Conservation (phyloP, 306 rosid genomes). For the Acmispon strigosus region DNA sequence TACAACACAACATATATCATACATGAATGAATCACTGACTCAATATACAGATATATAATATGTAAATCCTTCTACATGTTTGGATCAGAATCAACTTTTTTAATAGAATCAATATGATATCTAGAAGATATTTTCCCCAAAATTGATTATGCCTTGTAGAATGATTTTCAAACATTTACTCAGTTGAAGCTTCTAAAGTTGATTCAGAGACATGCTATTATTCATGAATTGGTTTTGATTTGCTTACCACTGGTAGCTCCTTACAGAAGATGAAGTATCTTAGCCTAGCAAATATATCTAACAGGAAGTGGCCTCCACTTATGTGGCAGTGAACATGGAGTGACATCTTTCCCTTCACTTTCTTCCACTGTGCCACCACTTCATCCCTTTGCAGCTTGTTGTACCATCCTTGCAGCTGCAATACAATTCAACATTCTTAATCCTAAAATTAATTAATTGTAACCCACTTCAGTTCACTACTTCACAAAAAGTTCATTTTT, state of each 20-base stretch:
- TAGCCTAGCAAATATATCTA: constrained; percentile 63
- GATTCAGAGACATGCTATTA: background rate
- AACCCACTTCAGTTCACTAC: background rate
- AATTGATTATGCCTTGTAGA: too few species aligned
- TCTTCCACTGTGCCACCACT: constrained; percentile 90
- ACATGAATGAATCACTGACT: too few species aligned
- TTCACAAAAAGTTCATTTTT: background rate
- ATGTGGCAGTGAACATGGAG: constrained; percentile 95
- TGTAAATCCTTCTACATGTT: too few species aligned
- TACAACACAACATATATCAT: background rate
- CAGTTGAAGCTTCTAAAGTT: too few species aligned
- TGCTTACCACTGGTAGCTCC: constrained; percentile 80
- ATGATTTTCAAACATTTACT: too few species aligned
- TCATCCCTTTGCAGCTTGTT: constrained; percentile 87
- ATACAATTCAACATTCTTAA: background rate
- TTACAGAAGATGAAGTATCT: constrained; percentile 78
- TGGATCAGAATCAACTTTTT: too few species aligned
- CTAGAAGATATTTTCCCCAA: too few species aligned
- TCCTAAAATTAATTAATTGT: background rate
- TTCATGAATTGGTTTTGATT: background rate
- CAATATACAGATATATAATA: too few species aligned
- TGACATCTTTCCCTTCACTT: constrained; percentile 76
- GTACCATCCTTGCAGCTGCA: constrained; percentile 96
- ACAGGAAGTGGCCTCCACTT: constrained; percentile 88
- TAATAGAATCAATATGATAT: too few species aligned